Percentiles rank a stretch among this genome's conserved stretches.
Evolutionary conservation across 345 rosid genomes (phyloP).

Genomic region (Corchorus capsularis): DNA sequence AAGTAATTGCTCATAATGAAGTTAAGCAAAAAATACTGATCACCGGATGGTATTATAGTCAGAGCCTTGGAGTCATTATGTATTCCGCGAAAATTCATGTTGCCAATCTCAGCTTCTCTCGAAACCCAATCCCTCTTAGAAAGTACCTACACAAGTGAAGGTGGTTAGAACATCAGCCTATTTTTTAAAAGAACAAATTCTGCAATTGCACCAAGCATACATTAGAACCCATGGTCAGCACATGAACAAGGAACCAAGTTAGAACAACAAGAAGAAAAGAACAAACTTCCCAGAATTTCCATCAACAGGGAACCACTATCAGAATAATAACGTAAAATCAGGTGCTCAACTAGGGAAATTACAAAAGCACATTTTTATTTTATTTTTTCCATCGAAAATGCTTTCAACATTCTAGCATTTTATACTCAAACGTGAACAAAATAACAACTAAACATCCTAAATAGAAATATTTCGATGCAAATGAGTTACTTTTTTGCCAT

Average conservation of each 20-base stretch:
- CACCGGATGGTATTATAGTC: slow-evolving; percentile 25
- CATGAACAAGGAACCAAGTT: too few species aligned
- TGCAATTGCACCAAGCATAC: too few species aligned
- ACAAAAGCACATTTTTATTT: background rate
- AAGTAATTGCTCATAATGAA: slow-evolving; percentile 59
- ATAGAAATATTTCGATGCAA: background rate
- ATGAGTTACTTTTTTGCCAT: too few species aligned
- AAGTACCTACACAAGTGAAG: slow-evolving; percentile 3
- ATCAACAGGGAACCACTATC: background rate
- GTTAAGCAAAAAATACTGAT: slow-evolving; percentile 54
- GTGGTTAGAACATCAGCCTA: background rate
- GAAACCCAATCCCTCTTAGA: background rate
- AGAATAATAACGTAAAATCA: too few species aligned
- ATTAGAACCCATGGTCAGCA: too few species aligned
- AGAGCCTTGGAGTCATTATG: slow-evolving; percentile 23
- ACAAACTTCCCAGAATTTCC: background rate
- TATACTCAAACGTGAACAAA: background rate
- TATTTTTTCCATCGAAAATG: background rate
- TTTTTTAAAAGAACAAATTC: background rate
- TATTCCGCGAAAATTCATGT: slow-evolving; percentile 23
- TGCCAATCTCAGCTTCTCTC: slow-evolving; percentile 11
- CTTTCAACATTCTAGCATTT: background rate
- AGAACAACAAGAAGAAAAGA: too few species aligned
- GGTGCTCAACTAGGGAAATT: background rate
- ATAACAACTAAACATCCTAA: background rate